Conservation (phyloP, 495 filamentous ascomycete genomes). For the Lophiotrema nucula region DNA sequence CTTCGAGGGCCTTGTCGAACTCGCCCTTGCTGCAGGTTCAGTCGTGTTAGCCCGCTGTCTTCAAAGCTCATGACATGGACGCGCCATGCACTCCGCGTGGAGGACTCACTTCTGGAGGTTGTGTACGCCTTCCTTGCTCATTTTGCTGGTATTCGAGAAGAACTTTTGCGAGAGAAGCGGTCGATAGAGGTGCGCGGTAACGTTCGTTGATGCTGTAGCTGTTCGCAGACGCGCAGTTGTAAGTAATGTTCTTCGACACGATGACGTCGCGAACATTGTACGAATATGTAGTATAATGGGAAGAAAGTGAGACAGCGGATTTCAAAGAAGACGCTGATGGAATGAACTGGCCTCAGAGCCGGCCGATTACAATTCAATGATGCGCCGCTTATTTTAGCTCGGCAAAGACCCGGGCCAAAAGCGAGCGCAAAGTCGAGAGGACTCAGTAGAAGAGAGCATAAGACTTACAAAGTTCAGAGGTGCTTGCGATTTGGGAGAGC, state of each 20-base stretch:
- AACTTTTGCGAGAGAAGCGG: slow-evolving; percentile 30
- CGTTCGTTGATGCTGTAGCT: slow-evolving; percentile 18
- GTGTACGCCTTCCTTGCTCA: slow-evolving; percentile 57
- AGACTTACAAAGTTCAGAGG: too few species aligned
- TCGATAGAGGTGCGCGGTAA: slow-evolving; percentile 32
- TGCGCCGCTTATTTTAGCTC: slow-evolving; percentile 15
- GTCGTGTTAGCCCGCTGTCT: slow-evolving; percentile 4
- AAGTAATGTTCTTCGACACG: slow-evolving; percentile 37
- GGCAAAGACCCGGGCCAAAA: slow-evolving; percentile 16
- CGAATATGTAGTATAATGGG: slow-evolving; percentile 25
- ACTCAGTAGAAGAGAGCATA: background rate
- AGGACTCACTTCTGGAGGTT: slow-evolving; percentile 50
- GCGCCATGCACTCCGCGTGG: background rate
- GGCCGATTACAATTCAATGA: slow-evolving; percentile 19
- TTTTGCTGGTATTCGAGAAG: slow-evolving; percentile 48
- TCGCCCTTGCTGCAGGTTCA: slow-evolving; percentile 53
- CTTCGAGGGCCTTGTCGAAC: slow-evolving; percentile 57
- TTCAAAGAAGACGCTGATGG: slow-evolving; percentile 25
- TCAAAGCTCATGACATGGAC: slow-evolving; percentile 3
- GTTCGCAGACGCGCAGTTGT: slow-evolving; percentile 32
- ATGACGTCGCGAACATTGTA: slow-evolving; percentile 33
- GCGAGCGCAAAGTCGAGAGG: background rate
- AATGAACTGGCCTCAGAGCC: slow-evolving; percentile 20
- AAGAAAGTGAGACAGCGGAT: slow-evolving; percentile 10
- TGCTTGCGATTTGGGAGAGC: too few species aligned